Evolutionary conservation across 768 basidiomycete species (phyloP), one percentile per base, ranked within the genome.

Genomic region (Rickenella mellea): DNA sequence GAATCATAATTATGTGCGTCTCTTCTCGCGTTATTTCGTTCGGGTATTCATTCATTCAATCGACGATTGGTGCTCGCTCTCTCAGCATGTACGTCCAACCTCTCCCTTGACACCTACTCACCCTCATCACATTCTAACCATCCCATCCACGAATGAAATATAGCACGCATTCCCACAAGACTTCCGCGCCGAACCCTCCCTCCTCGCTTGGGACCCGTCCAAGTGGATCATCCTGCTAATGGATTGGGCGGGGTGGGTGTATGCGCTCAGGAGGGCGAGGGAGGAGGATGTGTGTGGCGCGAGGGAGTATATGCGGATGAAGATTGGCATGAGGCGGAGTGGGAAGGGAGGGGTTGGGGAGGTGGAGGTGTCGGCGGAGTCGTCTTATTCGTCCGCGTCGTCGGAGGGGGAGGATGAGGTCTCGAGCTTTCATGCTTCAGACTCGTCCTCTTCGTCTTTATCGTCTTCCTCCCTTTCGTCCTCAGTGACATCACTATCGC

Each of bases 81-180:
- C 37, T 9, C 43, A 76, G 74, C 73, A 75, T 56, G 71, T 74
- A 51, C 47, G 67, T 51, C n/a, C n/a, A 15, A 19, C n/a, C 22
- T n/a, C 15, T 22, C 39, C 26, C 27, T 24, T 22, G 17, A 28
- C 28, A 21, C 11, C 24, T 15, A 27, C 10, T 37, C 12, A 25
- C 44, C 39, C 45, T 44, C 20, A 43, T 15, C 43, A 22, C 28
- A n/a, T 12, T 15, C 17, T 27, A 25, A 32, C 8, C 25, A 14
- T 5, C 30, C 41, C 32, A 28, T 27, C 25, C 10, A 37, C 44
- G 11, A n/a, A 39, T 17, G 27, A 10, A 5, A 40, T 40, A 5
- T 40, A 87, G 74, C 83, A 87, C 56, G 70, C 83, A 0, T 87
- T 86, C 52, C 85, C 85, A 8, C 74, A 80, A 44, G 84, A 89